Evolutionary conservation across 2,329 filamentous ascomycete genomes (phyloP), one percentile per base, ranked within the genome.

Genomic region (Calonectria multiphialidica): DNA sequence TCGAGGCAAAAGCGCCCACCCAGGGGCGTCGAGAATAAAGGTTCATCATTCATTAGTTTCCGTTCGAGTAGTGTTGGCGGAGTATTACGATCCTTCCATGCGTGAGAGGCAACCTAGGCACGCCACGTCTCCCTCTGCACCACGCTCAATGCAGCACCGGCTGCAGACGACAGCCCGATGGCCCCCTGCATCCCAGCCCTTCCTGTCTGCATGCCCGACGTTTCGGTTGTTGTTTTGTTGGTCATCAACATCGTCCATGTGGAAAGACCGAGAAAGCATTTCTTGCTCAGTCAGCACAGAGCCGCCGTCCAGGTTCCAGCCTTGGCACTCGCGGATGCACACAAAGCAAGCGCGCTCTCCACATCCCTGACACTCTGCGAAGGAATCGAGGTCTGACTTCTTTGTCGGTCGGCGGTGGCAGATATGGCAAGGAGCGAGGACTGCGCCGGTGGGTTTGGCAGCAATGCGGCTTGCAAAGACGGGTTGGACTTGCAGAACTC

Each of bases 81-180:
- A 30, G 45, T 28, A 66, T 71, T 67, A 80, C 10, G 82, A 78
- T 16, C 83, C 82, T 69, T 86, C 84, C 79, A 86, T 84, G 2
- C 83, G 80, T 12, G 85, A 85, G 47, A 92, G 84, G 75, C 93
- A 94, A 1, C 91, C 91, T 59, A 93, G 82, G 77, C 93, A 94
- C 71, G 91, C 88, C 6, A 93, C 88, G 59, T 94, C 91, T 30
- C 92, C 92, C 66, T 93, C 89, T 23, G 84, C 78, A 0, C 92
- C 92, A 28, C 86, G 87, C 80, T 94, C 93, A 3, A 93, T 88
- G 79, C 92, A 94, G 82, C 93, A 94, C 21, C 88, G 87, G 78
- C 92, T 93, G 80, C 93, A 94, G 3, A 94, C 85, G 76, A 90
- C 87, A 40, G 86, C 83, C 10, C 85, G 83, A 74, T 91, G 90